Evolutionary conservation across 2,329 filamentous ascomycete species (phyloP).

Genomic region (Pseudogymnoascus sp.): DNA sequence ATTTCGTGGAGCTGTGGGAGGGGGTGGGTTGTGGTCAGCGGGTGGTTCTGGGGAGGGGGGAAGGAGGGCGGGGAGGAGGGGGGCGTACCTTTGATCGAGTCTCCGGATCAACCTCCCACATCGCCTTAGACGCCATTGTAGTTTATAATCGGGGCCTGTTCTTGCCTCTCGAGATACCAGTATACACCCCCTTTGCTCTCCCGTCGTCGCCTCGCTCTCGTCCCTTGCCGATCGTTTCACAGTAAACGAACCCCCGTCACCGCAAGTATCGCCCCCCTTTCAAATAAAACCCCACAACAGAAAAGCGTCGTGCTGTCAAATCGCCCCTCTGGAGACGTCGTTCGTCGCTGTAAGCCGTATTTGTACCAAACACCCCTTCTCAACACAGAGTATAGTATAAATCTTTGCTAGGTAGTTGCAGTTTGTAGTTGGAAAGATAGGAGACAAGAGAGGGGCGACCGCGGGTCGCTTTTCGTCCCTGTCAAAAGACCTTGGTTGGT

Average conservation of each 20-base stretch:
- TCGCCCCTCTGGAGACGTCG: no score
- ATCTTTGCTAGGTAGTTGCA: neutral
- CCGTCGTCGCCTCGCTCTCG: neutral
- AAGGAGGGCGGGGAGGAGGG: conserved; percentile 2
- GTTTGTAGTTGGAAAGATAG: neutral
- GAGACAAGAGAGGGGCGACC: neutral
- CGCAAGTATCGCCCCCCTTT: neutral
- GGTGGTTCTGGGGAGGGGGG: neutral
- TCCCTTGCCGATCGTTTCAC: neutral
- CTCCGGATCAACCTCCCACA: conserved; percentile 99
- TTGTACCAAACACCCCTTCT: no score
- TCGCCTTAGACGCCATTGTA: conserved; percentile 57
- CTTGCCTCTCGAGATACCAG: neutral
- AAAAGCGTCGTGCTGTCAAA: no score
- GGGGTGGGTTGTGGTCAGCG: conserved; percentile 8
- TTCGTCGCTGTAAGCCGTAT: neutral
- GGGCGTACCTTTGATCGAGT: conserved; percentile 77
- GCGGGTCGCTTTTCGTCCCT: neutral
- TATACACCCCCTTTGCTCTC: neutral
- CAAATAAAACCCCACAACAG: neutral
- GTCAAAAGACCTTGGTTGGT: neutral
- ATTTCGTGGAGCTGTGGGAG: conserved; percentile 68
- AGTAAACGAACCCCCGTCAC: neutral
- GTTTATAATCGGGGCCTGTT: neutral
- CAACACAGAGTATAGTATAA: neutral